Conservation (phyloP, 2,329 filamentous ascomycete species). For the Calonectria naviculata region DNA sequence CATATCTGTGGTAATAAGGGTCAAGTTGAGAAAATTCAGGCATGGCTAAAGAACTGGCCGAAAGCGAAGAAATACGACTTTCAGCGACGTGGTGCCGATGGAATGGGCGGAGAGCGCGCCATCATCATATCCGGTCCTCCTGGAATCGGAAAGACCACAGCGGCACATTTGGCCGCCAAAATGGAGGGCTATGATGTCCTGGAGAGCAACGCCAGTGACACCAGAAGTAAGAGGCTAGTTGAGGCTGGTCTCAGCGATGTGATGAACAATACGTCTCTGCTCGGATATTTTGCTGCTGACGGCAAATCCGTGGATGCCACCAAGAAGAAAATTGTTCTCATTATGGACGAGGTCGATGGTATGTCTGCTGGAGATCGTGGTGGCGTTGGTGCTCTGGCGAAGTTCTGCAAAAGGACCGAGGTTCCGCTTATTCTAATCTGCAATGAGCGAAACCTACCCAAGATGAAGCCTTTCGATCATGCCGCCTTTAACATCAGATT, state of each 20-base stretch:
- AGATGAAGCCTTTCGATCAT: conserved; percentile 98
- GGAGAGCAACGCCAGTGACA: conserved; percentile 96
- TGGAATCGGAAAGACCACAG: conserved; percentile 97
- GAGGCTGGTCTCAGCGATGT: conserved; percentile 90
- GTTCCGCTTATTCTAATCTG: conserved; percentile 97
- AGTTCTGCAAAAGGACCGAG: conserved; percentile 94
- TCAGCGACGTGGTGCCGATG: conserved; percentile 84
- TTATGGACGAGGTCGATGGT: conserved; percentile 99
- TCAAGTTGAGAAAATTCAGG: conserved; percentile 88
- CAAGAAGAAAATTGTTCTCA: conserved; percentile 94
- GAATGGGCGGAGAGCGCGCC: conserved; percentile 84
- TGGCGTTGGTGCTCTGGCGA: conserved; percentile 92
- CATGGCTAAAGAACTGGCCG: conserved; percentile 86
- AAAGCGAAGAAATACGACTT: conserved; percentile 85
- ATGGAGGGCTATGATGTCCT: conserved; percentile 93
- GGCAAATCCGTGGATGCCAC: conserved; percentile 81
- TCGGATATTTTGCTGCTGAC: conserved; percentile 89
- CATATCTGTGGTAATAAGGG: conserved; percentile 97
- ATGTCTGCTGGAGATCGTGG: conserved; percentile 98
- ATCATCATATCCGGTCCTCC: conserved; percentile 96
- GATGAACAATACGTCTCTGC: conserved; percentile 90
- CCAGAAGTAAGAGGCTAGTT: conserved; percentile 94
- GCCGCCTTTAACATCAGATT: conserved; percentile 89
- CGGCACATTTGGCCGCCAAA: conserved; percentile 93
- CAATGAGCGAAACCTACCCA: conserved; percentile 91